Evolutionary conservation across 768 basidiomycete species (phyloP).

Genomic region (Pholiota conissans): DNA sequence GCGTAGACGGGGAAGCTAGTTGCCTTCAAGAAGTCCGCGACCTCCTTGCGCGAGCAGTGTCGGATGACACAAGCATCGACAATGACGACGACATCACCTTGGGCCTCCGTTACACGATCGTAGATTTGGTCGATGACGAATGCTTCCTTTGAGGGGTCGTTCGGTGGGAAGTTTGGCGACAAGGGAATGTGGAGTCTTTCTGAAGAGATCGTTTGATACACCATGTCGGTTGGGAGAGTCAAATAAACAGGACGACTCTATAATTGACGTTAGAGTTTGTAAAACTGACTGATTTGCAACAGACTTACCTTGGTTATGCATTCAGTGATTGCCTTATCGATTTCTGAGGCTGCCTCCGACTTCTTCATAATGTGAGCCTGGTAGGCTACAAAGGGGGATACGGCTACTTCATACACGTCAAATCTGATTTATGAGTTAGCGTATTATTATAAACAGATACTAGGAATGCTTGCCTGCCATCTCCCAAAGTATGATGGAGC

Average conservation of each 20-base stretch:
- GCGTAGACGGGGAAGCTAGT: slow-evolving; percentile 76
- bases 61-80: slow-evolving; percentile 82
- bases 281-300: neutral
- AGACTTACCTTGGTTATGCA: slow-evolving; percentile 55
- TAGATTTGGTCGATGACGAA: slow-evolving; percentile 76
- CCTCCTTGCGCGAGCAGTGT: slow-evolving; percentile 64
- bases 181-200: slow-evolving; percentile 63
- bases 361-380: slow-evolving; percentile 60
- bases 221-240: slow-evolving; percentile 82
- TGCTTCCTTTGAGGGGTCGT: slow-evolving; percentile 58
- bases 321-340: slow-evolving; percentile 76
- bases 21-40: slow-evolving; percentile 57
- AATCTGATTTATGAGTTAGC: slow-evolving; percentile 43
- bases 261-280: neutral
- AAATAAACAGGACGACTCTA: slow-evolving; percentile 88
- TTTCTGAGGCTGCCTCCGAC: slow-evolving; percentile 59
- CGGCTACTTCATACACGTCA: slow-evolving; percentile 76
- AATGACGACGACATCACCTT: slow-evolving; percentile 71
- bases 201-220: slow-evolving; percentile 63
- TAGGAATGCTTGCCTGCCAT: slow-evolving; percentile 53
- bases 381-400: slow-evolving; percentile 71
- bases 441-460: neutral
- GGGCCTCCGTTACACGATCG: slow-evolving; percentile 60
- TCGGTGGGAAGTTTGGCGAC: slow-evolving; percentile 44
- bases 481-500: slow-evolving; percentile 88